Evolutionary conservation across 805 yeast genomes (phyloP), one percentile per base, ranked within the genome.

Genomic region (Starmerella sp.): DNA sequence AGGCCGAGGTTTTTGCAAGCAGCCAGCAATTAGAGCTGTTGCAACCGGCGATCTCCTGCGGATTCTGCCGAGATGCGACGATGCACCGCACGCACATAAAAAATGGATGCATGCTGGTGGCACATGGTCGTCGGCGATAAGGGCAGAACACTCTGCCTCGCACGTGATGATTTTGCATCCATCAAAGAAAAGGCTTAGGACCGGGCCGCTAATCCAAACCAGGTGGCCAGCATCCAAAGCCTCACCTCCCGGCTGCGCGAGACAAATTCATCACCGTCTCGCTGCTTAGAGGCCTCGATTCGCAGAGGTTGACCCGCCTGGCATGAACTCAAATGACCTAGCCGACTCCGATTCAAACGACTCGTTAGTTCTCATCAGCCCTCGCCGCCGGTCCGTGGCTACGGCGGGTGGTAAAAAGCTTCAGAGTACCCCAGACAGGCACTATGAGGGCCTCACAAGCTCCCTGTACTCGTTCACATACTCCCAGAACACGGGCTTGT

Each of bases 401-500:
- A 29, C 42, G 2, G 28, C 11, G 15, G 4, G 6, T 10, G 14
- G 43, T 3, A 14, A 22, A 29, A 29, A 30, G 39, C 35, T 43
- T 11, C 28, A 4, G 22, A 7, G 13, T 14, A 8, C 35, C n/a
- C 35, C 29, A 3, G 22, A 36, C 14, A 5, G 9, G 43, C 43
- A 35, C 28, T 29, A 36, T 31, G 51, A 48, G 7, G 51, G 36
- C 10, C 42, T 52, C 43, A 34, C 55, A 13, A 28, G 14, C 22
- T 55, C 59, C 30, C 52, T 46, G 6, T 62, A 55, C 39, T 55
- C 64, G 5, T 62, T 52, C 53, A 56, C 65, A 11, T 63, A 61
- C 45, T 55, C 62, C 4, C 54, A 56, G n/a, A 56, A 49, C 14
- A 60, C 61, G 9, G 54, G 57, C 3, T 41, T 57, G 28, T 44